Conservation (phyloP, 2,329 filamentous ascomycete species). For the Apiospora malaysiana region DNA sequence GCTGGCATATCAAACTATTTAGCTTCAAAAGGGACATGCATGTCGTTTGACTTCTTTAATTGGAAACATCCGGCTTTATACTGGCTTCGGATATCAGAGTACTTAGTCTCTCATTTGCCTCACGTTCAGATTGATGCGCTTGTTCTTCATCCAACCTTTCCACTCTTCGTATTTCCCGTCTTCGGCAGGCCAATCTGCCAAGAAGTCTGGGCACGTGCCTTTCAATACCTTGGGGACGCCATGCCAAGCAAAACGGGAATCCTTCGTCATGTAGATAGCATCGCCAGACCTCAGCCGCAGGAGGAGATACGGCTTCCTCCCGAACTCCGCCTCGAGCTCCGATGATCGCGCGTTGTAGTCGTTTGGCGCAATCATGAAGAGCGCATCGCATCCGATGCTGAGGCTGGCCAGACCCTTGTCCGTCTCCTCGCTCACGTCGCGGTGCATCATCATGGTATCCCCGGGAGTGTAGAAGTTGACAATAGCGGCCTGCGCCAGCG, state of each 20-base stretch:
- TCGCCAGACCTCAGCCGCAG: conserved; percentile 83
- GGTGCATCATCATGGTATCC: conserved; percentile 90
- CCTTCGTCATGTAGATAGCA: conserved; percentile 85
- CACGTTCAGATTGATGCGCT: conserved; percentile 91
- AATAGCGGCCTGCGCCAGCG: conserved; percentile 85
- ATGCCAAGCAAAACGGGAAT: conserved; percentile 91
- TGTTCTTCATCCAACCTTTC: conserved; percentile 86
- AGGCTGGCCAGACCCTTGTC: conserved; percentile 81
- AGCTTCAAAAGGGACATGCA: background rate
- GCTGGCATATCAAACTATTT: background rate
- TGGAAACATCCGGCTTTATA: background rate
- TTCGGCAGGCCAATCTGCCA: conserved; percentile 75
- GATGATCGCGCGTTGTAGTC: conserved; percentile 36
- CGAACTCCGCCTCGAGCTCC: conserved; percentile 34
- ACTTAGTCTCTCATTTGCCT: conserved; percentile 72
- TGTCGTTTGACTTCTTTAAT: background rate
- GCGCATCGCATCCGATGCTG: conserved; percentile 86
- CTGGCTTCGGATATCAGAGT: background rate
- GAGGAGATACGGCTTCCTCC: conserved; percentile 58
- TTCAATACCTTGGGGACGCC: conserved; percentile 87
- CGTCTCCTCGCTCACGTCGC: conserved; percentile 88
- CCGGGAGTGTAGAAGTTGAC: conserved; percentile 91
- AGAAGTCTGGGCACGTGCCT: conserved; percentile 76
- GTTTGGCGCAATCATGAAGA: conserved; percentile 83
- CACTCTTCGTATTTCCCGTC: conserved; percentile 67